Conservation (phyloP, 1,139 yeast species). For the Arxiozyma bovina region DNA sequence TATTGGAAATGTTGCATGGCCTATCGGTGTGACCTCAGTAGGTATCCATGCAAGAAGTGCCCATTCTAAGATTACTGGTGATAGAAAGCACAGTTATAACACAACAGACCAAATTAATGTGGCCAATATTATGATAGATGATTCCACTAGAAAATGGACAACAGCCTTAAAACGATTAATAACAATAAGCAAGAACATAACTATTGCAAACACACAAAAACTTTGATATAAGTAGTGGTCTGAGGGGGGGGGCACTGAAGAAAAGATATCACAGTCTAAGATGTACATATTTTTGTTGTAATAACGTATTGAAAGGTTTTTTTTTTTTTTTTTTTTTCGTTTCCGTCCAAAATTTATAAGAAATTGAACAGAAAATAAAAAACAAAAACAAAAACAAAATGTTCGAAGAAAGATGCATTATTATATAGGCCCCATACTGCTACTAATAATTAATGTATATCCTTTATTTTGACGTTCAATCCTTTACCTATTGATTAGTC, state of each 20-base stretch:
- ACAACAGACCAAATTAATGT: not conserved
- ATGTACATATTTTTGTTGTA: too few relatives aligned
- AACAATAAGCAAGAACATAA: slow-evolving; percentile 27
- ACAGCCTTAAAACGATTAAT: slow-evolving; percentile 63
- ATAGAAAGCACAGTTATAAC: not conserved
- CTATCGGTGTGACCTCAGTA: slow-evolving; percentile 72
- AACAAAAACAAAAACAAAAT: not conserved
- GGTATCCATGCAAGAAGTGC: slow-evolving; percentile 74
- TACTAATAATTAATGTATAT: too few relatives aligned
- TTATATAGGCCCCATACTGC: too few relatives aligned
- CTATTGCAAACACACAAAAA: not conserved
- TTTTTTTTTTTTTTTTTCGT: too few relatives aligned
- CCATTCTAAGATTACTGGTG: slow-evolving; percentile 34
- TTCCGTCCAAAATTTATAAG: too few relatives aligned
- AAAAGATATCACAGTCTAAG: not conserved
- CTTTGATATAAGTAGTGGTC: too few relatives aligned
- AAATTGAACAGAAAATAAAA: too few relatives aligned
- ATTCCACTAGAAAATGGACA: slow-evolving; percentile 68
- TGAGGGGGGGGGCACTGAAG: not conserved
- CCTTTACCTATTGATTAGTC: too few relatives aligned
- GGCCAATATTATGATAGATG: slow-evolving; percentile 76
- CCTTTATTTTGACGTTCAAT: not conserved
- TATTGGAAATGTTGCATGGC: slow-evolving; percentile 89
- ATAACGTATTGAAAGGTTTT: too few relatives aligned
- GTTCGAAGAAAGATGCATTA: not conserved